Evolutionary conservation across 805 yeast genomes (phyloP), one percentile per base, ranked within the genome.

Genomic region (Kodamaea restingae): DNA sequence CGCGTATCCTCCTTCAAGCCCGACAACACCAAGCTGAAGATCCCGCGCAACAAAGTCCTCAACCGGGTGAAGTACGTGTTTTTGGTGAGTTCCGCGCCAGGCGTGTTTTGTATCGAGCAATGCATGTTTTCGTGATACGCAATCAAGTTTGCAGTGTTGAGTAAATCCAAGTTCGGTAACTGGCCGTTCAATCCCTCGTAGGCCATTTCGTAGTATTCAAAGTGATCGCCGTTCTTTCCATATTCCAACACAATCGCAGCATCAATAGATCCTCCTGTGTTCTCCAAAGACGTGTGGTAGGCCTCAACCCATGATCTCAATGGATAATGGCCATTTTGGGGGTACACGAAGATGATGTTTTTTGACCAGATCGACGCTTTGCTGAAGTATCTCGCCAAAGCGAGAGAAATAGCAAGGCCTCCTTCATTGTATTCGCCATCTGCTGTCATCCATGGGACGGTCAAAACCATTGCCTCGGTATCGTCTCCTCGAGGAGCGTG

Each of bases 401-500:
- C 80, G 12, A 86, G 57, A 2, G 81, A 75, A 24, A 90, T 58
- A 0, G 95, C 76, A 27, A 86, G 68, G 2, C 95, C 98, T 29
- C 95, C 95, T 42, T 78, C 71, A 58, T 93, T 93, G 52, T 64
- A 69, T 38, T 71, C 70, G 2, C 76, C 77, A 35, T 80, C 85
- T 4, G 78, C 62, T 39, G 85, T 86, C 35, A 54, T 59, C 91
- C 96, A 93, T 0, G 98, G 97, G 6, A 93, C 88, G 7, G 81
- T 84, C 32, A 93, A 59, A 1, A 90, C 95, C 77, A 93, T 82
- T 0, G 97, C 87, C 60, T 93, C 98, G 1, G 98, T 88, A 43
- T 90, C 93, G 52, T 91, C 98, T 18, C 97, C 97, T 45, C 96
- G 69, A 7, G 98, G 95, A 0, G 96, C 93, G 55, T 87, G 95